Evolutionary conservation across 2,329 filamentous ascomycete species (phyloP), one percentile per base, ranked within the genome.

Genomic region (Claviceps citrina): DNA sequence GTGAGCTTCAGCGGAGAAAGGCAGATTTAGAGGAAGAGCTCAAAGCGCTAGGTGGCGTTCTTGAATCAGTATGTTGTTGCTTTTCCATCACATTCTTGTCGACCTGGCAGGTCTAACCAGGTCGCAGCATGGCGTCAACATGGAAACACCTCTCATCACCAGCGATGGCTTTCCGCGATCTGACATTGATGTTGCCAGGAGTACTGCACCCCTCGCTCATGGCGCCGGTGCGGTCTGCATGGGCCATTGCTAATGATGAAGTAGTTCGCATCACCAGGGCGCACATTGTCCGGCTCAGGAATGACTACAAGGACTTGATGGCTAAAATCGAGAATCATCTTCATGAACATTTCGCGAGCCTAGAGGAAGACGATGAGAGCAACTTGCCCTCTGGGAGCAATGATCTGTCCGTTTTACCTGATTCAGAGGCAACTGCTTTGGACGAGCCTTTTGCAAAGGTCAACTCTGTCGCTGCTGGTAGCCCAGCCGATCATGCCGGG

Each of bases 221-320:
- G 15, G 28, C 18, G 10, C 6, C 12, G 10, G 31, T 25, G 10
- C 9, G 8, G 3, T 13, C 12, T 10, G 5, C 13, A 25, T 15
- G 15, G 10, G 10, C 5, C 25, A 15, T 31, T 31, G 18, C 47
- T 58, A 38, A 54, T 35, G 31, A 12, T 4, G 15, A 18, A n/a
- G 33, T 40, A 93, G 84, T 98, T 55, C 84, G 91, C 45, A 94
- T 85, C n/a, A 94, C 87, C 28, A 73, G 91, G 59, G 75, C 87
- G 22, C 78, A 84, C 44, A 94, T 98, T 49, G 91, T 96, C 49
- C 71, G 79, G 49, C 70, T 96, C 30, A 79, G 83, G 47, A 96
- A 95, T 55, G 91, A 98, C 60, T 89, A 94, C 65, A 95, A 93
- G 57, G 76, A 78, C 30, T 64, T 95, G 32, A 95, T 96, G 86